A percentile compares a stretch with the other conserved stretches of the same genome.
Evolutionary conservation across 371 early-diverging fungal genomes (phyloP).

Genomic region (Nematocida displodere): DNA sequence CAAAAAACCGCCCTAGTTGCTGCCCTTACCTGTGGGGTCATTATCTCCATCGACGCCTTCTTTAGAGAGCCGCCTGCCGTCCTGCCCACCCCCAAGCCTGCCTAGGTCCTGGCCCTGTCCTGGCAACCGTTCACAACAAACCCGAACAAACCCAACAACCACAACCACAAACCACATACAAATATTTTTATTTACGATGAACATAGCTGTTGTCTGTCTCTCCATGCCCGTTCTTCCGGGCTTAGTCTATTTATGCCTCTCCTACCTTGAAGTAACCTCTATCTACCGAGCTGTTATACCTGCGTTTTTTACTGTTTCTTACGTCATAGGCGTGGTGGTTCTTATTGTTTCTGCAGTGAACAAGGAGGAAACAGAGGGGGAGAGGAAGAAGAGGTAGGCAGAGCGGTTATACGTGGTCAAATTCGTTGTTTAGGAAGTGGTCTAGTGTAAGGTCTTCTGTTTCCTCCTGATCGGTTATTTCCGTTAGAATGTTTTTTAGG

Average conservation of each 20-base stretch:
- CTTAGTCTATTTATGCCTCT: not conserved
- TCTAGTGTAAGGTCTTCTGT: conserved; percentile 24
- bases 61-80: conserved; percentile 1
- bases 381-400: not conserved
- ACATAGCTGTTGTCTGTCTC: conserved; percentile 7
- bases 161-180: not conserved
- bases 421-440: conserved; percentile 31
- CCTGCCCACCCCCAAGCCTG: not conserved
- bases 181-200: conserved; percentile 45
- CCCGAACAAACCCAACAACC: not conserved
- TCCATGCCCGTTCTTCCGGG: conserved; percentile 14
- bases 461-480: not conserved
- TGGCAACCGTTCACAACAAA: too few species aligned
- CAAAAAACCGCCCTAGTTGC: conserved; percentile 15
- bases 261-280: not conserved
- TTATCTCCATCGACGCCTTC: conserved; percentile 27
- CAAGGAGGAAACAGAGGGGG: not conserved
- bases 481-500: not conserved
- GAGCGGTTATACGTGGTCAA: not conserved
- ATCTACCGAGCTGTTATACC: conserved; percentile 14
- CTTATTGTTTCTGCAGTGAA: not conserved
- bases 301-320: not conserved
- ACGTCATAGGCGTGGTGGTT: conserved; percentile 7
- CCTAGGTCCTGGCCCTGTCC: not conserved
- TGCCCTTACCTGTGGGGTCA: conserved; percentile 32